A percentile compares a stretch with the other conserved stretches of the same genome.
Conservation (phyloP, 192 early-diverging fungal species). For the Coemansia sp. region DNA sequence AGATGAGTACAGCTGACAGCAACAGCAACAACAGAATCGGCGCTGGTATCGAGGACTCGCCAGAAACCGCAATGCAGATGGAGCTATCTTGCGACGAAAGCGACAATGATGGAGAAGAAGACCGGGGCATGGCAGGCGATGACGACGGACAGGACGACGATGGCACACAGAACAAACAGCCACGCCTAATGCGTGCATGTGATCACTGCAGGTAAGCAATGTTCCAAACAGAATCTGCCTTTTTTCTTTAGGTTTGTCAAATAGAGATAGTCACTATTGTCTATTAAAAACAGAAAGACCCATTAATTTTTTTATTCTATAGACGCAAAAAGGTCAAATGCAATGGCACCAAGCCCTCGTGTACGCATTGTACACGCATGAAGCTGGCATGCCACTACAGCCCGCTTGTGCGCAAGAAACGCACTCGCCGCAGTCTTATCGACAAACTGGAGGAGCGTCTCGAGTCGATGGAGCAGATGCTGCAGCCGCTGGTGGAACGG, state of each 20-base stretch:
- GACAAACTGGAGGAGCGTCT: constrained; percentile 56
- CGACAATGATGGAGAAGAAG: constrained; percentile 17
- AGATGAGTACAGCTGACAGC: constrained; percentile 5
- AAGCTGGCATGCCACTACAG: constrained; percentile 57
- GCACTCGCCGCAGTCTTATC: constrained; percentile 52
- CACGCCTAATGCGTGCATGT: constrained; percentile 55
- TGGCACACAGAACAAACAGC: constrained; percentile 26
- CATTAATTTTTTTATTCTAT: neutral
- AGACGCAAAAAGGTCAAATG: constrained; percentile 57
- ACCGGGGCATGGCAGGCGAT: constrained; percentile 15
- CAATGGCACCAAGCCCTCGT: constrained; percentile 54
- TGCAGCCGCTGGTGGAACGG: constrained; percentile 55
- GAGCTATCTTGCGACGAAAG: constrained; percentile 16
- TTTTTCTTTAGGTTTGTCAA: neutral
- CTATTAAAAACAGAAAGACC: too few relatives aligned
- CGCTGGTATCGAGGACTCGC: neutral
- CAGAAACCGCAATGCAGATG: constrained; percentile 9
- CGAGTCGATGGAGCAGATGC: constrained; percentile 57
- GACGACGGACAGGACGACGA: constrained; percentile 19
- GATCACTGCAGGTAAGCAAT: constrained; percentile 43
- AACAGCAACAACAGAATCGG: neutral
- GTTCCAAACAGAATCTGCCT: neutral
- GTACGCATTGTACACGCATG: constrained; percentile 55
- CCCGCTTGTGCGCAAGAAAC: constrained; percentile 56
- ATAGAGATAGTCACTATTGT: too few relatives aligned